Percentiles rank a stretch among this genome's conserved stretches.
phyloP scores from a whole-genome alignment of 352 stramenopile genomes.

The Phytophthora palmivora region DNA sequence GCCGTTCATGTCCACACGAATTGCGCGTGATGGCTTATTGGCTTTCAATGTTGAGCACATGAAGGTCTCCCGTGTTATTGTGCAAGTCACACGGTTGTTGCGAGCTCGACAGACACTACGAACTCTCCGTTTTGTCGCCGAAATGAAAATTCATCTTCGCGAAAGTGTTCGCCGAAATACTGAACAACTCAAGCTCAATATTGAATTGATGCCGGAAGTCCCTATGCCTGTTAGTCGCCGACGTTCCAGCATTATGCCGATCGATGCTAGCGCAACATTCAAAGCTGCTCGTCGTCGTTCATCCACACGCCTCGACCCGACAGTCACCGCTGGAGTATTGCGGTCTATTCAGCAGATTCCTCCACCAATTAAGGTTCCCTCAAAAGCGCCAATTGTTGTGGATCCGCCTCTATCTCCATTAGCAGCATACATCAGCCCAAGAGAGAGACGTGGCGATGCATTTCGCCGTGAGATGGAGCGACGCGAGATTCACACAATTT shows the following conservation, averaged over 20 bases:
- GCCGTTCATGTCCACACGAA: constrained; percentile 67
- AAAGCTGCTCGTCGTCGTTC: constrained; percentile 35
- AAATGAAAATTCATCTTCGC: constrained; percentile 82
- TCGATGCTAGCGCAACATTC: constrained; percentile 34
- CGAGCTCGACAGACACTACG: constrained; percentile 74
- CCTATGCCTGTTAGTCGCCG: constrained; percentile 17
- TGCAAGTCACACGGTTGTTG: constrained; percentile 67
- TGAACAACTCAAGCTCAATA: constrained; percentile 18
- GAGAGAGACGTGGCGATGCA: constrained; percentile 58
- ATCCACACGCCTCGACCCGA: constrained; percentile 20
- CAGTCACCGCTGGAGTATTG: constrained; percentile 23
- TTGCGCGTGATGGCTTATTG: constrained; percentile 70
- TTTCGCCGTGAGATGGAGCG: constrained; percentile 71
- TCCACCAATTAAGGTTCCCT: constrained; percentile 10
- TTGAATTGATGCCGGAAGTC: constrained; percentile 31
- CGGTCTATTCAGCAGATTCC: constrained; percentile 23
- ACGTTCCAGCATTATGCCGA: constrained; percentile 30
- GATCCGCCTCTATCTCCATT: constrained; percentile 61
- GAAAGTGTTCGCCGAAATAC: constrained; percentile 50
- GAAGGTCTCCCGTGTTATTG: constrained; percentile 69
- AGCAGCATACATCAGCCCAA: constrained; percentile 48
- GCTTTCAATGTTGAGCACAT: constrained; percentile 83
- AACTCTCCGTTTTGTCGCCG: constrained; percentile 76
- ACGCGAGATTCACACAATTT: constrained; percentile 77
- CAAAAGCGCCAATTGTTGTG: constrained; percentile 5